Evolutionary conservation across 2,329 filamentous ascomycete species (phyloP), one percentile per base, ranked within the genome.

Genomic region (Alternaria consortialis): DNA sequence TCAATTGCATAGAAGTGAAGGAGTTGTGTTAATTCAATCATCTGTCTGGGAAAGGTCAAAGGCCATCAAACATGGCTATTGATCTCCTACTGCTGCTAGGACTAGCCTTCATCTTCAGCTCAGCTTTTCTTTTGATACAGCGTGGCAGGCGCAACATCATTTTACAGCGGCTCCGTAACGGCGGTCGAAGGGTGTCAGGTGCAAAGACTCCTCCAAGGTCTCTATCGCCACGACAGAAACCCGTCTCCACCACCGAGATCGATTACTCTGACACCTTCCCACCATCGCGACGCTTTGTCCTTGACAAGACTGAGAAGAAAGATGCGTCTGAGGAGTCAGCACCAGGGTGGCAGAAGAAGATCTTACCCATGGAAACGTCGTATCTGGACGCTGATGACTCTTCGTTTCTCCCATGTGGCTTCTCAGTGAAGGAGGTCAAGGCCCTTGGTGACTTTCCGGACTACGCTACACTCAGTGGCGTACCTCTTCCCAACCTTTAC

Each of bases 391-490:
- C 63, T 7, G 65, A 73, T 11, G 66, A 66, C 15, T 65, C 72
- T 1, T 62, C 81, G 27, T 89, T 85, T 71, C 88, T 87, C 2
- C 87, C 87, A 1, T 92, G 86, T 42, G 91, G 90, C 1, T 90
- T 94, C 70, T 90, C 90, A 0, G 82, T 89, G 0, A 83, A 84
- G 2, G 91, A 96, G 57, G 84, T 96, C 64, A 85, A 85, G 56
- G 84, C 84, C 0, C 80, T 96, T 2, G 92, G 92, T 0, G 84
- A 91, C 66, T 96, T 96, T 58, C 92, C 92, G 0, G 88, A 94
- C 73, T 96, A 96, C 75, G 86, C 91, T 6, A 80, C 83, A 2
- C 80, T 97, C 11, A 92, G 89, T 50, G 92, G 90, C 6, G 89
- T 96, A 5, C 90, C 91, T 1, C 79, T 90, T 47, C 93, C 93